Conservation (phyloP, 768 basidiomycete genomes). For the Harrya chromipes region DNA sequence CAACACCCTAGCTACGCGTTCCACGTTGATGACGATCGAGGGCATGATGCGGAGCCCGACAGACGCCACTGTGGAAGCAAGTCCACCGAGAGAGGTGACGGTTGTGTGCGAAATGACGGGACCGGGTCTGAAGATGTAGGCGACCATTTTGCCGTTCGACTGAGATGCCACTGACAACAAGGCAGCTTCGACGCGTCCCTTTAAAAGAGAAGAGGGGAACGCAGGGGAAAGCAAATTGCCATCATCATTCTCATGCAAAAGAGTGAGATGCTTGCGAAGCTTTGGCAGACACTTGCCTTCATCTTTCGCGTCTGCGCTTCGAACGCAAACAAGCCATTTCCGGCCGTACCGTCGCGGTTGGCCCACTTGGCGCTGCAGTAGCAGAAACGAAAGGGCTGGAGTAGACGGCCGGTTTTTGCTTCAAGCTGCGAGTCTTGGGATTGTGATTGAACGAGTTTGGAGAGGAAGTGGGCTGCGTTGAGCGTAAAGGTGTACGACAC, state of each 20-base stretch:
- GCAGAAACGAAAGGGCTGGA: constrained; percentile 23
- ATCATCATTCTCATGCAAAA: neutral
- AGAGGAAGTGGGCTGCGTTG: constrained; percentile 22
- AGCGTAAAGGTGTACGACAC: constrained; percentile 25
- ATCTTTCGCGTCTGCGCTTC: constrained; percentile 23
- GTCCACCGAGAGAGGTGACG: constrained; percentile 14
- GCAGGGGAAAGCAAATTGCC: too few species aligned
- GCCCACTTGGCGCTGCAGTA: constrained; percentile 27
- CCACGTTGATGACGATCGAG: constrained; percentile 21
- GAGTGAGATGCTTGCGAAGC: too few species aligned
- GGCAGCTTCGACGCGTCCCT: constrained; percentile 23
- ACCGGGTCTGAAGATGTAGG: constrained; percentile 24
- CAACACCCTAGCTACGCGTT: constrained; percentile 17
- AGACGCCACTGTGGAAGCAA: constrained; percentile 15
- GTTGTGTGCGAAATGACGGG: constrained; percentile 9
- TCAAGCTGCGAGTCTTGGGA: neutral
- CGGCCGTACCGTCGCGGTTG: constrained; percentile 13
- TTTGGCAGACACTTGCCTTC: constrained; percentile 14
- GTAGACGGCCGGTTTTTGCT: neutral
- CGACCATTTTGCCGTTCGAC: constrained; percentile 9
- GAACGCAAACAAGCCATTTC: constrained; percentile 10
- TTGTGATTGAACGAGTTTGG: constrained; percentile 14
- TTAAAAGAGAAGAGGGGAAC: neutral
- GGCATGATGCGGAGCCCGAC: constrained; percentile 22
- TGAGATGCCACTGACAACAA: constrained; percentile 14